Evolutionary conservation across 2,329 filamentous ascomycete species (phyloP).

Genomic region (Claviceps cyperi): DNA sequence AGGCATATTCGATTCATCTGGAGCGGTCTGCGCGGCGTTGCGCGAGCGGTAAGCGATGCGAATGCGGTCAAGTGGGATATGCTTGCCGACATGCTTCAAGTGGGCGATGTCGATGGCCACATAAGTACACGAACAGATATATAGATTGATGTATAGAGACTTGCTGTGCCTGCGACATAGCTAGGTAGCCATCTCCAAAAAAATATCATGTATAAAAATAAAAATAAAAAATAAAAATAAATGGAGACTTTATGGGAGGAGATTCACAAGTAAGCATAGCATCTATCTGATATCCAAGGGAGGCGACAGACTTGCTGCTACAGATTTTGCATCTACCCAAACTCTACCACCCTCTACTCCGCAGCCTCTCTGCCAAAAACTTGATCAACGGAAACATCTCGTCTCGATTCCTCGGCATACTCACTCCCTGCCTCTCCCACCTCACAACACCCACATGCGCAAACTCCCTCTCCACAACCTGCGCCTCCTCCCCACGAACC

Average conservation of each 20-base stretch:
- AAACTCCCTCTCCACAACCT: constrained; percentile 52
- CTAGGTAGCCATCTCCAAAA: too few relatives aligned
- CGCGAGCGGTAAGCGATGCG: constrained; percentile 53
- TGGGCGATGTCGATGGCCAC: constrained; percentile 15
- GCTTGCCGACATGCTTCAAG: constrained; percentile 65
- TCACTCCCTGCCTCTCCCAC: constrained; percentile 58
- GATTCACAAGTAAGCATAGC: too few relatives aligned
- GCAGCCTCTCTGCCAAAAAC: constrained; percentile 55
- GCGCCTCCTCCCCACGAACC: constrained; percentile 47
- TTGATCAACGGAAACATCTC: constrained; percentile 88
- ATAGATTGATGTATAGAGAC: too few relatives aligned
- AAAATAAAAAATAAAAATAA: too few relatives aligned
- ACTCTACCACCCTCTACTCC: constrained; percentile 8
- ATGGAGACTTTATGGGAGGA: too few relatives aligned
- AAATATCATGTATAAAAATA: too few relatives aligned
- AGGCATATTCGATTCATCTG: constrained; percentile 54
- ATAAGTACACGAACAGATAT: background rate
- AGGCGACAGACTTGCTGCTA: too few relatives aligned
- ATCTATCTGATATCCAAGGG: too few relatives aligned
- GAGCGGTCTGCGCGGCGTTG: constrained; percentile 59
- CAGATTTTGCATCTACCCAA: too few relatives aligned
- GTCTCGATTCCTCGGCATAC: constrained; percentile 69
- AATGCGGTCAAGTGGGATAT: constrained; percentile 57
- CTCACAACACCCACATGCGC: constrained; percentile 49
- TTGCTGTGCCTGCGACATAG: too few relatives aligned